Evolutionary conservation across 139 green algal species (phyloP).

Genomic region (Microglena sp.): DNA sequence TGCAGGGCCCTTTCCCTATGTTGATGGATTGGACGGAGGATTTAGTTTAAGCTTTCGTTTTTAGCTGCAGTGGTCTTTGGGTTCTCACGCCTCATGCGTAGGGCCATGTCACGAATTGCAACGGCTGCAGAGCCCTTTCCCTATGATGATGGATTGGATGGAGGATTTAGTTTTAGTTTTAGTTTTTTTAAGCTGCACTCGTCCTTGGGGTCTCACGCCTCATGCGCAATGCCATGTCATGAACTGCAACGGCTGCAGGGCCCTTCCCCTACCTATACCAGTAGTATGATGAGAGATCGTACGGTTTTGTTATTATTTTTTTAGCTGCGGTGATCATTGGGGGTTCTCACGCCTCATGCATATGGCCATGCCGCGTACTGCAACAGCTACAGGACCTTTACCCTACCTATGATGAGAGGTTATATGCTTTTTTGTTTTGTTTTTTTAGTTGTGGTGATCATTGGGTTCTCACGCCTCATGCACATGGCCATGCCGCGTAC

Average conservation of each 20-base stretch:
- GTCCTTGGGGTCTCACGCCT: too few relatives aligned
- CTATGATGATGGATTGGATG: too few relatives aligned
- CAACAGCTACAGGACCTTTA: conserved; percentile 56
- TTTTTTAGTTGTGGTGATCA: too few relatives aligned
- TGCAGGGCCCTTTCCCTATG: conserved; percentile 60
- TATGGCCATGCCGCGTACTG: conserved; percentile 58
- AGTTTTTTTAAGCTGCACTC: too few relatives aligned
- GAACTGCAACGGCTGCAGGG: too few relatives aligned
- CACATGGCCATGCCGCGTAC: conserved; percentile 61
- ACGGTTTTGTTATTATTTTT: neutral
- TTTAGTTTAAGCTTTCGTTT: too few relatives aligned
- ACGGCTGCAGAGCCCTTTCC: conserved; percentile 64
- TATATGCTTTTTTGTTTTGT: too few relatives aligned
- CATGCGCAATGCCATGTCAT: too few relatives aligned
- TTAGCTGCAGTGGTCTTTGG: too few relatives aligned
- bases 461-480: conserved; percentile 60
- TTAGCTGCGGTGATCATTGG: neutral
- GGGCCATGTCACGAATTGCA: conserved; percentile 59
- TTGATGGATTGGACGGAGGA: too few relatives aligned
- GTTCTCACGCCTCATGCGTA: conserved; percentile 58
- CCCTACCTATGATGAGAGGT: conserved; percentile 41
- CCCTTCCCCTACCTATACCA: too few relatives aligned
- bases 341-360: conserved; percentile 57
- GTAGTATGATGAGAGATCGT: neutral
- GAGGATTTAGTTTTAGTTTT: too few relatives aligned